Base-by-base conservation (phyloP, 768 basidiomycete genomes). In the Rhizopogon roseolus region DNA sequence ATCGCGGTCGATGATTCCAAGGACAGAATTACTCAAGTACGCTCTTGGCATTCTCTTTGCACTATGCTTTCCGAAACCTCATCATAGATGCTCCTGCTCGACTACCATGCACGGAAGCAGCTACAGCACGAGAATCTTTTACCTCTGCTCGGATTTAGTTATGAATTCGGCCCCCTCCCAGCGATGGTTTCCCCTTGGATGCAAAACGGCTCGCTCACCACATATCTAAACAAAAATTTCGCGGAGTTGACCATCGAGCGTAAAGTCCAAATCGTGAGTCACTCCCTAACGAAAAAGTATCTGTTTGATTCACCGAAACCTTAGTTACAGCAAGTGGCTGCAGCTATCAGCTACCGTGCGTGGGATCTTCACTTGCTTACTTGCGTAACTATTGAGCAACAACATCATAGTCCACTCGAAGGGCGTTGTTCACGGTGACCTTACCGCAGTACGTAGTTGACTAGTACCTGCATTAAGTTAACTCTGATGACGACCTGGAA, bases 151-250 rank as follows among this genome's bases (percentile, higher is more conserved):
- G 70, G 69, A 1, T 55, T 65, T 38, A 62, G 54, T 8, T 55
- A 55, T 9, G 67, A 63, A 36, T 71, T 72, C 40, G 65, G 71
- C 11, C 56, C 50, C 29, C 59, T 67, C 28, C 60, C 60, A 5
- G 65, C 70, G 3, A 63, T 71, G 66, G 64, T 71, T 42, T 71
- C 62, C 40, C 70, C 66, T 2, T 72, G 70, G 70, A n/a, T 68
- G 13, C 66, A 67, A 41, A 63, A 63, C 13, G 71, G 70, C 22
- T 58, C 59, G 2, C 45, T 71, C 6, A 62, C 53, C 2, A 55
- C 38, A 28, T 65, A 66, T 53, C 58, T 72, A 9, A 55, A 54
- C 6, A 40, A 19, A 38, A n/a, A 55, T 36, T 56, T 42, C 22
- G 7, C 56, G 17, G 56, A 28, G 5, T 44, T 65, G 13, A 28